These are phyloP conservation scores for Usnea hakonensis DNA, from an alignment of 495 filamentous ascomycete species.

Conservation along the genomic window DNA sequence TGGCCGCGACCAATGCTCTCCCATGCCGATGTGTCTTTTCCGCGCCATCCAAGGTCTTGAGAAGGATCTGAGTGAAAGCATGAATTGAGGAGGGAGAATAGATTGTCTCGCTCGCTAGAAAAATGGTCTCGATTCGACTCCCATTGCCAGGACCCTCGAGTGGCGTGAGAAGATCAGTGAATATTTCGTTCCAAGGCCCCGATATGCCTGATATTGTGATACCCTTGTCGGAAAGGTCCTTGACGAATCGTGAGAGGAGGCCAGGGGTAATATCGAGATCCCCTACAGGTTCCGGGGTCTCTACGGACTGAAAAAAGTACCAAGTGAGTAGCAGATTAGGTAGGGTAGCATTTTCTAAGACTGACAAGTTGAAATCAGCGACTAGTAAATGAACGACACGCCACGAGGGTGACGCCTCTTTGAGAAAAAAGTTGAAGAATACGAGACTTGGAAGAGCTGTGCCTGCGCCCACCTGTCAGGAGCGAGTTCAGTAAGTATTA, in stretches of 20 bases:
- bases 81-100: conserved; percentile 72
- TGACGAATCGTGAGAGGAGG: conserved; percentile 54
- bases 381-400: conserved; percentile 54
- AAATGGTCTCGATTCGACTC: conserved; percentile 34
- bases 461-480: conserved; percentile 72
- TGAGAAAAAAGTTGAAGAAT: conserved; percentile 63
- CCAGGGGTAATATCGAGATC: conserved; percentile 67
- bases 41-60: conserved; percentile 53
- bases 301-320: conserved; percentile 42
- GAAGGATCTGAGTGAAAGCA: conserved; percentile 66
- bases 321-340: conserved; percentile 83
- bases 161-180: conserved; percentile 49
- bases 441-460: conserved; percentile 78
- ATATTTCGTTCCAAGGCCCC: conserved; percentile 70
- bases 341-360: conserved; percentile 78
- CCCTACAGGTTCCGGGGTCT: conserved; percentile 27
- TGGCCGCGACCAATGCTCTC: conserved; percentile 76
- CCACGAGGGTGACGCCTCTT: conserved; percentile 24
- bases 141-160: conserved; percentile 13
- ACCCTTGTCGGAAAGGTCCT: conserved; percentile 44
- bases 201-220: conserved; percentile 69
- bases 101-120: conserved; percentile 90
- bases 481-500: conserved; percentile 14
- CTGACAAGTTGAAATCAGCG: conserved; percentile 82
- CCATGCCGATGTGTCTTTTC: conserved; percentile 30